These are phyloP conservation scores for Alternaria solani DNA, from an alignment of 2,329 filamentous ascomycete genomes.

Conservation along the genomic window DNA sequence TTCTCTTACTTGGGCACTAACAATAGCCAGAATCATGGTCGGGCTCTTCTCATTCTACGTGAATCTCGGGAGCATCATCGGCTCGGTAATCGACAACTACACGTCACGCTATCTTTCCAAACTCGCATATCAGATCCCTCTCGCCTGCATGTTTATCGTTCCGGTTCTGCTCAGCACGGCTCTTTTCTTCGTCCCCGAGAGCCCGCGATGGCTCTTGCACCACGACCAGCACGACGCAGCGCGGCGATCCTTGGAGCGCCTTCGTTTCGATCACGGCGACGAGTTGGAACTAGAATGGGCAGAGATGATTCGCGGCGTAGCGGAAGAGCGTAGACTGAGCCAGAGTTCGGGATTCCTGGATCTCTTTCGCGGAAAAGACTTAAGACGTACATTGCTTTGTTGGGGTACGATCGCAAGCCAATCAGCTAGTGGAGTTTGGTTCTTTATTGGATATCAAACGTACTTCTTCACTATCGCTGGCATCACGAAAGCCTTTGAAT, in stretches of 20 bases:
- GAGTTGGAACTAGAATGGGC: constrained; percentile 37
- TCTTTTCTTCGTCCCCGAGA: constrained; percentile 39
- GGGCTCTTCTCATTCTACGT: constrained; percentile 60
- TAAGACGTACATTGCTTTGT: constrained; percentile 61
- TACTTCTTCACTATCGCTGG: constrained; percentile 51
- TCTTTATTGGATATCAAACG: constrained; percentile 60
- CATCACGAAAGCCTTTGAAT: constrained; percentile 54
- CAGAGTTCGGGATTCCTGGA: constrained; percentile 60
- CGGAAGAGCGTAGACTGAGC: constrained; percentile 54
- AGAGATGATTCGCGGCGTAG: constrained; percentile 39
- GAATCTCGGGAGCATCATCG: constrained; percentile 59
- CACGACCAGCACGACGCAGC: constrained; percentile 26
- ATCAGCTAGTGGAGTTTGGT: constrained; percentile 58
- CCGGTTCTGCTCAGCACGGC: constrained; percentile 56
- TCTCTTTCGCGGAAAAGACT: constrained; percentile 59
- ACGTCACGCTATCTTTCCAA: constrained; percentile 31
- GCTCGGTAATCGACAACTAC: constrained; percentile 48
- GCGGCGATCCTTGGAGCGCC: constrained; percentile 21
- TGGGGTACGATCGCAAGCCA: constrained; percentile 59
- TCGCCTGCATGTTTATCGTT: constrained; percentile 63
- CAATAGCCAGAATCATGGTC: constrained; percentile 54
- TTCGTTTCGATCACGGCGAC: constrained; percentile 31
- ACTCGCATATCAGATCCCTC: constrained; percentile 54
- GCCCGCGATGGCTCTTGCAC: constrained; percentile 54
- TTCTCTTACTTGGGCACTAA: background rate